Conservation (phyloP, 176 grass and related monocot species). For the Saccharum spontaneum region DNA sequence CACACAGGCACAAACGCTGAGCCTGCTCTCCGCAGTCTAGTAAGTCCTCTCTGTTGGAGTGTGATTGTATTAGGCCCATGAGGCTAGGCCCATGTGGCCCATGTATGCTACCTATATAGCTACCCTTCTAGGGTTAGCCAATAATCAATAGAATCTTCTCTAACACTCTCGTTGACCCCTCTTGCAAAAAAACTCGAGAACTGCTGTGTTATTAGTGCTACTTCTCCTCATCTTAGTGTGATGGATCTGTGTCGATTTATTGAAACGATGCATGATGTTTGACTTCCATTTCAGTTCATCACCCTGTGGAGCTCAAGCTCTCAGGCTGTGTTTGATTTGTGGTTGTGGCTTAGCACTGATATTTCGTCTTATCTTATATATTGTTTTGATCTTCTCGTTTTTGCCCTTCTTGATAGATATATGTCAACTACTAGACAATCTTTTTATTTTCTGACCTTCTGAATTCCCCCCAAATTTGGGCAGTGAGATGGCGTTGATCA, state of each 20-base stretch:
- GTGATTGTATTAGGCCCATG: too few species aligned
- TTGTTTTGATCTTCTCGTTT: background rate
- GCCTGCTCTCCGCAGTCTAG: background rate
- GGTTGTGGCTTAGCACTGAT: background rate
- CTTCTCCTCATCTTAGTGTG: background rate
- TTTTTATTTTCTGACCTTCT: background rate
- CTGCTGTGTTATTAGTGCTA: background rate
- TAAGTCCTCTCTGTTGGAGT: too few species aligned
- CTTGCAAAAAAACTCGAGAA: background rate
- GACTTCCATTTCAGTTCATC: background rate
- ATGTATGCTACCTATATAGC: too few species aligned
- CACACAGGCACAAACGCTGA: background rate
- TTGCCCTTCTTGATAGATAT: background rate
- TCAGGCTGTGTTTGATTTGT: background rate
- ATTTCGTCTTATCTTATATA: background rate
- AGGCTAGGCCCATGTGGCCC: too few species aligned
- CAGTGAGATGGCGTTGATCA: conserved; percentile 63
- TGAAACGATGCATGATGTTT: background rate
- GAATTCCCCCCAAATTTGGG: background rate
- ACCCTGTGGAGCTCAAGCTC: background rate
- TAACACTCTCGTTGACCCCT: background rate
- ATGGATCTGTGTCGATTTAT: background rate
- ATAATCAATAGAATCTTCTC: too few species aligned
- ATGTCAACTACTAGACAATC: background rate
- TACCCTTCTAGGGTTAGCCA: too few species aligned